phyloP scores from a whole-genome alignment of 2,329 filamentous ascomycete species.

The Cadophora gregata region DNA sequence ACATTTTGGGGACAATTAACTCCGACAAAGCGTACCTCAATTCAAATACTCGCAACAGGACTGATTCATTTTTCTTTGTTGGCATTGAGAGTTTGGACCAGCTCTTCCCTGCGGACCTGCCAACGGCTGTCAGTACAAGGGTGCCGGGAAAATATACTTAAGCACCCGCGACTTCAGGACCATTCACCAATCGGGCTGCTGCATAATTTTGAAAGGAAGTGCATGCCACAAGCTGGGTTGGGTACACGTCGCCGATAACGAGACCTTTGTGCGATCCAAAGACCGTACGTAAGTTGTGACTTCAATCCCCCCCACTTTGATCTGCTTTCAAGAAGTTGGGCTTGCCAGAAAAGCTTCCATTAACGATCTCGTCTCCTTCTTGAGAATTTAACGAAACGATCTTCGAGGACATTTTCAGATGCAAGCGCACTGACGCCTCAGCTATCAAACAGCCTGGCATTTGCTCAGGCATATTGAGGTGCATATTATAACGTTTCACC shows the following conservation, averaged over 20 bases:
- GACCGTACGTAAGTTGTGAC: slow-evolving; percentile 22
- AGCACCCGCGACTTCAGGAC: slow-evolving; percentile 27
- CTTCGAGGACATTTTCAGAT: slow-evolving; percentile 23
- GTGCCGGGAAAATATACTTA: slow-evolving; percentile 34
- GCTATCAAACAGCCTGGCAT: slow-evolving; percentile 32
- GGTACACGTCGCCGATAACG: slow-evolving; percentile 16
- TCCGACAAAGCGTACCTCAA: background rate
- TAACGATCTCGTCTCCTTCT: slow-evolving; percentile 25
- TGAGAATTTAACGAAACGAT: slow-evolving; percentile 24
- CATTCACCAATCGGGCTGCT: slow-evolving; percentile 25
- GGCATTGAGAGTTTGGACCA: slow-evolving; percentile 29
- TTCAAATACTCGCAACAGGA: slow-evolving; percentile 17
- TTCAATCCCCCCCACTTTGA: slow-evolving; percentile 14
- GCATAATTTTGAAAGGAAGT: slow-evolving; percentile 32
- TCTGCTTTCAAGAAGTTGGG: slow-evolving; percentile 9
- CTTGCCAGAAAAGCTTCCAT: slow-evolving; percentile 11
- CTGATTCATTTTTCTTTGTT: slow-evolving; percentile 11
- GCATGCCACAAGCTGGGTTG: slow-evolving; percentile 20
- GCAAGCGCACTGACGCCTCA: slow-evolving; percentile 37
- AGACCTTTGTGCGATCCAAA: slow-evolving; percentile 11
- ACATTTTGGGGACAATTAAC: slow-evolving; percentile 1
- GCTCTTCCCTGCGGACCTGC: slow-evolving; percentile 29
- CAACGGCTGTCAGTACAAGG: slow-evolving; percentile 36
- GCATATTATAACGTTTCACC: slow-evolving; percentile 41
- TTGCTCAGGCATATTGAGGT: slow-evolving; percentile 40